Percentiles rank a stretch among this genome's conserved stretches.
Conservation (phyloP, 495 filamentous ascomycete genomes). For the Daldinia grandis region DNA sequence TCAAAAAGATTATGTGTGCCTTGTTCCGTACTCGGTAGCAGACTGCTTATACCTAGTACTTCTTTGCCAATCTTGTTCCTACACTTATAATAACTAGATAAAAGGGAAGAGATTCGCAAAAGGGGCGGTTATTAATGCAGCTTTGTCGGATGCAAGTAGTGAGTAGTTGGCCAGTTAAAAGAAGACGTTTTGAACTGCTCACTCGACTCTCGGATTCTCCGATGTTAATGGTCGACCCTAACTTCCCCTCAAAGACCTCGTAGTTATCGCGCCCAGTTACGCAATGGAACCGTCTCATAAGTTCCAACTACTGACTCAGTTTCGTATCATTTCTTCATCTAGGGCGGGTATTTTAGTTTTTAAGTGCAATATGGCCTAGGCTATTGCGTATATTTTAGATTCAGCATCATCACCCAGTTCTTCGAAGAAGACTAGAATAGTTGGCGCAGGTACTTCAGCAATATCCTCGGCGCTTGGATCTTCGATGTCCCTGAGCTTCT, state of each 20-base stretch:
- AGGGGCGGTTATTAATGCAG: no score
- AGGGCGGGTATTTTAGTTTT: not conserved
- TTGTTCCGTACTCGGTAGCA: not conserved
- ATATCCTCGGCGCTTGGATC: slow-evolving; percentile 2
- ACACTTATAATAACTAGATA: no score
- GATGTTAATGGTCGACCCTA: no score
- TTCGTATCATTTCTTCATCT: not conserved
- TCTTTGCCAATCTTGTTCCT: no score
- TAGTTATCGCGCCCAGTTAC: no score
- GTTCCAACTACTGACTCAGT: slow-evolving; percentile 1
- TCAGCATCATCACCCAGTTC: not conserved
- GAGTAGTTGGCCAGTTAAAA: no score
- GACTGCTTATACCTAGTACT: no score
- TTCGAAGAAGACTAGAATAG: slow-evolving; percentile 16
- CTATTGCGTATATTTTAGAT: not conserved
- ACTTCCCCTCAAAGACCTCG: no score
- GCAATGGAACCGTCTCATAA: not conserved
- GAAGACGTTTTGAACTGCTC: no score
- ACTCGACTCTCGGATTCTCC: no score
- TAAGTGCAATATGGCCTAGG: not conserved
- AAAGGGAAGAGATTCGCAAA: no score
- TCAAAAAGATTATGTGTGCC: not conserved
- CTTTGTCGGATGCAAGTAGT: no score
- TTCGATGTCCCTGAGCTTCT: slow-evolving; percentile 4
- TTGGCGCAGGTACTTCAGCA: slow-evolving; percentile 18